Conservation (phyloP, 768 basidiomycete genomes). For the Cyclocybe aegerita region DNA sequence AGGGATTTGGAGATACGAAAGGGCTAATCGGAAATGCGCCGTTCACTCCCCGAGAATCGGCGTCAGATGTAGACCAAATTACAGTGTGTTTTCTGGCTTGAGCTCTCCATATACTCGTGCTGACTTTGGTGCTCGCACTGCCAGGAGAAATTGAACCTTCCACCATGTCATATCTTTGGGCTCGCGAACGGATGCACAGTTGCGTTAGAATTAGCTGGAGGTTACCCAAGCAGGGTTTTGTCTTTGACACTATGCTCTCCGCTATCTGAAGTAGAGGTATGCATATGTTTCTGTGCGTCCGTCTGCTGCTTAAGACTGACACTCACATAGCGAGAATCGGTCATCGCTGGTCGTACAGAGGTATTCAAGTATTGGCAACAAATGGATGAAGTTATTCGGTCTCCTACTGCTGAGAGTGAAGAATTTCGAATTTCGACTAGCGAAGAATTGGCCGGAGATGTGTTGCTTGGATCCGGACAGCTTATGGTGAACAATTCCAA, state of each 20-base stretch:
- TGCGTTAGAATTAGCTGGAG: conserved; percentile 30
- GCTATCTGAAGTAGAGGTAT: conserved; percentile 30
- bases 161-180: conserved; percentile 35
- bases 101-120: neutral
- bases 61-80: conserved; percentile 29
- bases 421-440: neutral
- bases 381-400: neutral
- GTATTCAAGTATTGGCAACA: conserved; percentile 12
- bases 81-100: conserved; percentile 23
- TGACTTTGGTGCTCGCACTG: too few species aligned
- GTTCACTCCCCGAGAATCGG: conserved; percentile 29
- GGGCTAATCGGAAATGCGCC: conserved; percentile 20
- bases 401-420: too few species aligned
- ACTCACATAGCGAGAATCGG: conserved; percentile 23
- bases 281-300: neutral
- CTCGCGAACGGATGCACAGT: conserved; percentile 32
- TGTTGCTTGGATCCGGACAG: conserved; percentile 18
- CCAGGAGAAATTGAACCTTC: conserved; percentile 30
- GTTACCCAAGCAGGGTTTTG: conserved; percentile 27
- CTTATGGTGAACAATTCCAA: conserved; percentile 20
- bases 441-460: conserved; percentile 19
- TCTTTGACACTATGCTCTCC: conserved; percentile 39
- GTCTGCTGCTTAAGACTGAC: neutral
- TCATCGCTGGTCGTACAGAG: conserved; percentile 22
- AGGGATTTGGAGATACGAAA: conserved; percentile 30